Evolutionary conservation across 441 rosid genomes (phyloP), one percentile per base, ranked within the genome.

Genomic region (Erysimum pusillum): DNA sequence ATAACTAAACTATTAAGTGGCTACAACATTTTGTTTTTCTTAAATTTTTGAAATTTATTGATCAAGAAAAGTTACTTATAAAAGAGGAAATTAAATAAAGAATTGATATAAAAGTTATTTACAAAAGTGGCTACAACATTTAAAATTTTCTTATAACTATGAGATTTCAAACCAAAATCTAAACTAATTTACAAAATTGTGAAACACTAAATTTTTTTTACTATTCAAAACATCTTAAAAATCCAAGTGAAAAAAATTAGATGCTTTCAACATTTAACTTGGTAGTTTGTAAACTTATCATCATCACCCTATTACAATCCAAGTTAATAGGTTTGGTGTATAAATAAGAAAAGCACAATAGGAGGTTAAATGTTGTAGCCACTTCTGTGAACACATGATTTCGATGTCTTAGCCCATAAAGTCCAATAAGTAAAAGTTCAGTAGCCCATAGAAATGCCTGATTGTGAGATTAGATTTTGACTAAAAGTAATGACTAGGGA

Each of bases 381-480:
- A 25, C 28, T 25, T 25, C 28, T 25, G 28, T n/a, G n/a, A n/a
- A n/a, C n/a, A n/a, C n/a, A n/a, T n/a, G n/a, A n/a, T n/a, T n/a
- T n/a, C n/a, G 38, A 13, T 51, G 4, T 52, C 10, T 44, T 31
- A 44, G 74, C 28, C 64, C 79, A 60, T 51, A 39, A 49, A 61
- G 36, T 57, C 64, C 64, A 64, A 28, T 13, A 17, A 13, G 9
- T 15, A 61, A 60, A 42, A 31, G 74, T 34, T 59, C 31, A 60
- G 4, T 25, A 49, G 61, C 54, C 53, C 61, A 48, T 46, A 14
- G n/a, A n/a, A 10, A 34, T 52, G 38, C 20, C 17, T 38, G 28
- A 11, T 6, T 28, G 32, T 44, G 22, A 39, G 58, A 20, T 56
- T 39, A 28, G 3, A 41, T 14, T 31, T 49, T 39, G 4, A 38